Conservation (phyloP, 257 asterid species). For the Solanum tarapatanum region DNA sequence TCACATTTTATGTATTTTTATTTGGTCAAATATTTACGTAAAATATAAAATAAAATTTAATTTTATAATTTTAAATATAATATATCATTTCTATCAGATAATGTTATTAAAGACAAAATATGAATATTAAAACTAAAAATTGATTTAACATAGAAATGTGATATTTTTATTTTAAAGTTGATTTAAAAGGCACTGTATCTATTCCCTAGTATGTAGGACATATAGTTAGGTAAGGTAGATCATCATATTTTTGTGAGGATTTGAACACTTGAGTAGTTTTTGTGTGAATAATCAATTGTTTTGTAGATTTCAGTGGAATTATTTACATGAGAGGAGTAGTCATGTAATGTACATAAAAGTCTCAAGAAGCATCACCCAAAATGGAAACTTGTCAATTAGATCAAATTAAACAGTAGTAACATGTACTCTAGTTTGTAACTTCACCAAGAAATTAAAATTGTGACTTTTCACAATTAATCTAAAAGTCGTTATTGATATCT, state of each 20-base stretch:
- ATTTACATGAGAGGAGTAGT: background rate
- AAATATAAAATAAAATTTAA: background rate
- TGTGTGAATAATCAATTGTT: background rate
- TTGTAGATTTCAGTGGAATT: background rate
- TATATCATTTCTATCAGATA: background rate
- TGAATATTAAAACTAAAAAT: background rate
- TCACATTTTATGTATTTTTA: background rate
- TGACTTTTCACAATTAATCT: background rate
- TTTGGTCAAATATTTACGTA: background rate
- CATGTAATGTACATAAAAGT: background rate
- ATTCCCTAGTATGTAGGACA: background rate
- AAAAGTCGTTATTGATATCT: background rate
- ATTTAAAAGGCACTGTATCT: background rate
- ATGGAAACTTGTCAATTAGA: background rate
- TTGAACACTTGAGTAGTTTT: background rate
- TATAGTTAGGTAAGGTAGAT: background rate
- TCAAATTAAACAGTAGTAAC: background rate
- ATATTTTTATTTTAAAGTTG: background rate
- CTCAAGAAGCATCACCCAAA: background rate
- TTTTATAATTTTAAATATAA: background rate
- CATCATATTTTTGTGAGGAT: background rate
- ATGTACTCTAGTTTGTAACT: background rate
- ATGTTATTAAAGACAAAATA: background rate
- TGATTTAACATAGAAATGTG: background rate
- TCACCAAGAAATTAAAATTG: background rate